A percentile compares a stretch with the other conserved stretches of the same genome.
Evolutionary conservation across 2,329 filamentous ascomycete species (phyloP).

Genomic region (Penicillium sp.): DNA sequence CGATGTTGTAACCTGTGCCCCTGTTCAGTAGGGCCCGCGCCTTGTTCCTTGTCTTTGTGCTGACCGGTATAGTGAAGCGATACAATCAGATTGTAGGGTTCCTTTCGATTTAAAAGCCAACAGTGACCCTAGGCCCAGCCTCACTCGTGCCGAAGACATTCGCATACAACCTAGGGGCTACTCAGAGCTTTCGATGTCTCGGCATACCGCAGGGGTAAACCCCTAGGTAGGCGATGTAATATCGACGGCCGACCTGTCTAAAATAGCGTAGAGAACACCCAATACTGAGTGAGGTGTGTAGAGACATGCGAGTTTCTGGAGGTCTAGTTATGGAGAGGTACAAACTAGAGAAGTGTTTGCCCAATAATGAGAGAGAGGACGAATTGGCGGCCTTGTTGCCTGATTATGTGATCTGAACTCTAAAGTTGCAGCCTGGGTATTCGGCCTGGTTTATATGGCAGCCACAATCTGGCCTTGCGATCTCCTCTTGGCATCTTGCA

Average conservation of each 20-base stretch:
- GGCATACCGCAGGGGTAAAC: slow-evolving; percentile 1
- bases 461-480: no score
- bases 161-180: not conserved
- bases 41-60: not conserved
- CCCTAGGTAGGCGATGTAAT: not conserved
- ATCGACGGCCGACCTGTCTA: no score
- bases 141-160: not conserved
- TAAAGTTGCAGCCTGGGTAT: no score
- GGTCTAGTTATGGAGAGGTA: not conserved
- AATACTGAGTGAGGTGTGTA: not conserved
- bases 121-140: no score
- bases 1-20: slow-evolving; percentile 11
- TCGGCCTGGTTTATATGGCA: no score
- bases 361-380: not conserved
- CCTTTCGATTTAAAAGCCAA: not conserved
- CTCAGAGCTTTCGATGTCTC: not conserved
- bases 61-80: not conserved
- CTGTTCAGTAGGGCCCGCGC: slow-evolving; percentile 12
- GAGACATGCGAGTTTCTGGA: not conserved
- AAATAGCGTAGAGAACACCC: not conserved
- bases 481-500: no score
- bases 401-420: not conserved
- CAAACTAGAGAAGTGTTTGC: not conserved
- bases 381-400: not conserved
- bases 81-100: not conserved